Evolutionary conservation across 129 eudicot genomes (phyloP).

Genomic region (Mikania micrantha): DNA sequence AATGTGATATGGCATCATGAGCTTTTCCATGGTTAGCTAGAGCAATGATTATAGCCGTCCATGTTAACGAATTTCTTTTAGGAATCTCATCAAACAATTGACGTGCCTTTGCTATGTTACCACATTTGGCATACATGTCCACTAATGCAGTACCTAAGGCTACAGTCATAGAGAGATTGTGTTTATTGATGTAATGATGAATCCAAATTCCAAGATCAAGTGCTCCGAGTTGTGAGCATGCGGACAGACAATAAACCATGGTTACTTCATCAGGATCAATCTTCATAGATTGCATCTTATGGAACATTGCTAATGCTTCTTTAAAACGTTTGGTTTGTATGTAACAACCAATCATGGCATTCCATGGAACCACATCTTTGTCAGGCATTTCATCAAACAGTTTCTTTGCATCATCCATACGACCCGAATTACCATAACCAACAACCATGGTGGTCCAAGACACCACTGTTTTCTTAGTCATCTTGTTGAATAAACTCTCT

Average conservation of each 20-base stretch:
- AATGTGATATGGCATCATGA: constrained; percentile 40
- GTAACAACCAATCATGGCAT: constrained; percentile 64
- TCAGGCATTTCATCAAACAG: constrained; percentile 62
- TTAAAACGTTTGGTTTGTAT: constrained; percentile 45
- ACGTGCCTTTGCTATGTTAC: constrained; percentile 51
- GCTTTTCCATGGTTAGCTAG: constrained; percentile 66
- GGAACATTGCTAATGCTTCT: constrained; percentile 52
- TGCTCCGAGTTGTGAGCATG: constrained; percentile 71
- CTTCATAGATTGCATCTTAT: constrained; percentile 41
- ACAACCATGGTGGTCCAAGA: constrained; percentile 69
- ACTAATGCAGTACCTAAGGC: constrained; percentile 63
- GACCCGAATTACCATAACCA: constrained; percentile 53
- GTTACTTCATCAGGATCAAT: constrained; percentile 64
- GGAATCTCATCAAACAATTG: constrained; percentile 51
- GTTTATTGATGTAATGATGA: constrained; percentile 44
- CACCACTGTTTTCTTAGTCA: constrained; percentile 50
- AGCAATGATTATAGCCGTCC: constrained; percentile 61
- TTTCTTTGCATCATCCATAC: constrained; percentile 40
- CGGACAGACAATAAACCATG: constrained; percentile 54
- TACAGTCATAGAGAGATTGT: constrained; percentile 38
- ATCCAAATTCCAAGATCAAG: constrained; percentile 80
- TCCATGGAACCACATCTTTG: constrained; percentile 58
- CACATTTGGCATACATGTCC: constrained; percentile 85
- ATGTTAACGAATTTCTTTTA: constrained; percentile 43
- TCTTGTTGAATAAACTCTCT: constrained; percentile 37